A percentile compares a stretch with the other conserved stretches of the same genome.
Conservation (phyloP, 1,284 basidiomycete genomes). For the Ganoderma meredithae region DNA sequence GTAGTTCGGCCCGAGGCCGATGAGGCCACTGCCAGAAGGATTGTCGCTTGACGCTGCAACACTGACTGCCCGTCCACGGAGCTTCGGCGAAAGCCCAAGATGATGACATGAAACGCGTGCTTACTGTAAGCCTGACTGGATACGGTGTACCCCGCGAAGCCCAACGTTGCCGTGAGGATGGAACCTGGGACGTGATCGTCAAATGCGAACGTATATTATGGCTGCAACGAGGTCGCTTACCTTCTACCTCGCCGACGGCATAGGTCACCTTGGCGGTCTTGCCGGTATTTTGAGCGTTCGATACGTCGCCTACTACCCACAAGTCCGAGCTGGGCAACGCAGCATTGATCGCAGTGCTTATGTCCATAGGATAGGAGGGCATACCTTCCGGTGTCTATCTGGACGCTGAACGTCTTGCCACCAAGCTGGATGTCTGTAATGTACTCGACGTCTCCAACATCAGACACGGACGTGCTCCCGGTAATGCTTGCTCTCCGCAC, state of each 20-base stretch:
- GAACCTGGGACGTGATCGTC: slow-evolving; percentile 44
- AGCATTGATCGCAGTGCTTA: background rate
- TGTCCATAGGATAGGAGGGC: background rate
- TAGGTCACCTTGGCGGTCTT: slow-evolving; percentile 51
- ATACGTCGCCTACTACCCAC: slow-evolving; percentile 60
- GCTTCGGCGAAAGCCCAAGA: background rate
- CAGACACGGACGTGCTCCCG: slow-evolving; percentile 24
- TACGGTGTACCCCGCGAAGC: slow-evolving; percentile 61
- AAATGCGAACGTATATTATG: background rate
- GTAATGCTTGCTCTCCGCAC: slow-evolving; percentile 14
- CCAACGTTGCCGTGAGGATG: slow-evolving; percentile 56
- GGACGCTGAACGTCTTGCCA: slow-evolving; percentile 43
- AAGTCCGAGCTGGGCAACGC: slow-evolving; percentile 54
- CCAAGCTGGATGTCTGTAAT: slow-evolving; percentile 48
- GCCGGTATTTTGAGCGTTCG: slow-evolving; percentile 49
- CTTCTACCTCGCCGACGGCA: slow-evolving; percentile 54
- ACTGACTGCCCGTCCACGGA: slow-evolving; percentile 33
- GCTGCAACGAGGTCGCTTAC: slow-evolving; percentile 38
- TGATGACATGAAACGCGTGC: slow-evolving; percentile 33
- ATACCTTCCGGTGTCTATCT: slow-evolving; percentile 51
- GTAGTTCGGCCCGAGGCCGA: slow-evolving; percentile 47
- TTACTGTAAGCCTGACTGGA: slow-evolving; percentile 65
- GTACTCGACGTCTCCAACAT: slow-evolving; percentile 46
- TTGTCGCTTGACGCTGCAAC: slow-evolving; percentile 29
- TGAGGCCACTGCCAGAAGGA: slow-evolving; percentile 39